Percentiles rank a stretch among this genome's conserved stretches.
Conservation (phyloP, 805 yeast species). For the Yamadazyma olivae region DNA sequence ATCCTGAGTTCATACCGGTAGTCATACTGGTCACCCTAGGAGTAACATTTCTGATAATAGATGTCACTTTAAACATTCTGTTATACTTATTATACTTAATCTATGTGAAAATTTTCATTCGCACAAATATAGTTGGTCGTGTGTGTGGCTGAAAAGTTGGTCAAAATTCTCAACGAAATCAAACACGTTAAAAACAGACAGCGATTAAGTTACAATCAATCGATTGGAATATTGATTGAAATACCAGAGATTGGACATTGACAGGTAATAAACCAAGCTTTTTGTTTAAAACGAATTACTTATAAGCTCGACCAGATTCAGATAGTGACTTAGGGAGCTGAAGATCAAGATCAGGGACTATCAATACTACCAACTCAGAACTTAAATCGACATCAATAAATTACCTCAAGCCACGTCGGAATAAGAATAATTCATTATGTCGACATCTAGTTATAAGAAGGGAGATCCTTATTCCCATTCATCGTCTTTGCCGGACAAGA, state of each 20-base stretch:
- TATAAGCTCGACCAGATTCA: no score
- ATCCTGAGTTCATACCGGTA: not conserved
- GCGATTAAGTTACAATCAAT: not conserved
- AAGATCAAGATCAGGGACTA: no score
- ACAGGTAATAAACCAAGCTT: no score
- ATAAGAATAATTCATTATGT: slow-evolving; percentile 45
- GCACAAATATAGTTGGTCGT: not conserved
- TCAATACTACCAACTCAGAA: no score
- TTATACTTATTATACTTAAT: no score
- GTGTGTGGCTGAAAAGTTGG: not conserved
- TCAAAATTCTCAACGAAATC: slow-evolving; percentile 4
- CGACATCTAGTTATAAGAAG: slow-evolving; percentile 80
- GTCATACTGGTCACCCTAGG: not conserved
- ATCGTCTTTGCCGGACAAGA: slow-evolving; percentile 78
- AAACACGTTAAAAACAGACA: slow-evolving; percentile 2
- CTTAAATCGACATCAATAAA: no score
- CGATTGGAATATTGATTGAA: no score
- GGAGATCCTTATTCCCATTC: slow-evolving; percentile 56
- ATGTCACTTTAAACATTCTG: slow-evolving; percentile 7
- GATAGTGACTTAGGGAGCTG: no score
- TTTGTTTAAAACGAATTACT: no score
- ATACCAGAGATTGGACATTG: no score
- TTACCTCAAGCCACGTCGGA: no score
- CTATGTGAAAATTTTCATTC: slow-evolving; percentile 1
- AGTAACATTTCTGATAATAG: not conserved